Percentiles rank a stretch among this genome's conserved stretches.
phyloP scores from a whole-genome alignment of 805 yeast species.

The Brettanomyces custersianus region DNA sequence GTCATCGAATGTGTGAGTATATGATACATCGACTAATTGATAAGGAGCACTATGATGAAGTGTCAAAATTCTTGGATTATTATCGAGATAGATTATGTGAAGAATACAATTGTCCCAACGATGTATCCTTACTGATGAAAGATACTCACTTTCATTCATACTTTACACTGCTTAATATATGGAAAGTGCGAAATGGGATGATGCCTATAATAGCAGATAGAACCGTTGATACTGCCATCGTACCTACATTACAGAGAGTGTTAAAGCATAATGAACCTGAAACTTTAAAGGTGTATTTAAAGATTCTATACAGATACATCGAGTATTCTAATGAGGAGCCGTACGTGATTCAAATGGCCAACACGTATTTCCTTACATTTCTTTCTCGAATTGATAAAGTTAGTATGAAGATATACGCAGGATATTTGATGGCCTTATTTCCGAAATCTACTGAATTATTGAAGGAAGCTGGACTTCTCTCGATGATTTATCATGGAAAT shows the following conservation, averaged over 20 bases:
- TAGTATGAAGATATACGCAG: slow-evolving; percentile 4
- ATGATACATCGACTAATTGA: slow-evolving; percentile 13
- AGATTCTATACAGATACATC: slow-evolving; percentile 8
- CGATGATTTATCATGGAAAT: background rate
- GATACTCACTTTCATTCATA: background rate
- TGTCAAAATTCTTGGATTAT: slow-evolving; percentile 9
- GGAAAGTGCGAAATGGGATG: background rate
- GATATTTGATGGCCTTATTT: slow-evolving; percentile 8
- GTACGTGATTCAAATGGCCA: slow-evolving; percentile 4
- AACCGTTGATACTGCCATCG: background rate
- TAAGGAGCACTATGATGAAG: slow-evolving; percentile 8
- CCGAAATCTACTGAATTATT: slow-evolving; percentile 6
- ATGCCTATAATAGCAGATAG: background rate
- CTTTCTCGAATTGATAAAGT: slow-evolving; percentile 5
- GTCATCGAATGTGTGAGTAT: slow-evolving; percentile 11
- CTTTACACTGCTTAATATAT: slow-evolving; percentile 2
- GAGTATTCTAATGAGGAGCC: background rate
- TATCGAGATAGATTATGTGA: slow-evolving; percentile 3
- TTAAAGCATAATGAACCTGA: slow-evolving; percentile 2
- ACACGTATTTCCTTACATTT: slow-evolving; percentile 6
- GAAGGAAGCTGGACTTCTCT: background rate
- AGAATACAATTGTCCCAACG: background rate
- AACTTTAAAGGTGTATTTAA: slow-evolving; percentile 9
- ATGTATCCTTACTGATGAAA: background rate
- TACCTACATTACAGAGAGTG: background rate